Conservation (phyloP, 768 basidiomycete species). For the Dictyophora rubrovolvata region DNA sequence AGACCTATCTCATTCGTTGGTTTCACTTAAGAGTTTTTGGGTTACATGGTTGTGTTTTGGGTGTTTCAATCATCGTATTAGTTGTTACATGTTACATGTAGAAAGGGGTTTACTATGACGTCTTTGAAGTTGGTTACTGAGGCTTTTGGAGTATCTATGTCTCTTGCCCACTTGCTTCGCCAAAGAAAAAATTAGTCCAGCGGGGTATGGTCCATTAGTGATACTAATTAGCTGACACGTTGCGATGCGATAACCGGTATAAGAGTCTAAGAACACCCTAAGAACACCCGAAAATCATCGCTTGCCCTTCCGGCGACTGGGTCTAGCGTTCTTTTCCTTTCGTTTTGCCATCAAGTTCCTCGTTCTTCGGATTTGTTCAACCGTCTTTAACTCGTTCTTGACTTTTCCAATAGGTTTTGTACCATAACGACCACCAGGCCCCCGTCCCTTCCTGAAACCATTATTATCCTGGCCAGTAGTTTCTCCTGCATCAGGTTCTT, state of each 20-base stretch:
- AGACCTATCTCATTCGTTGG: not conserved
- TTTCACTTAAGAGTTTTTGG: not conserved
- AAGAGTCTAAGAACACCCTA: not conserved
- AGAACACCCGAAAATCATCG: constrained; percentile 26
- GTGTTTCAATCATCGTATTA: no score
- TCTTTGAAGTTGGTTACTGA: no score
- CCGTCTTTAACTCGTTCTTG: constrained; percentile 77
- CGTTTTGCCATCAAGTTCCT: constrained; percentile 56
- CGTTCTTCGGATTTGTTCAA: constrained; percentile 76
- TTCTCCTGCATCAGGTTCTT: constrained; percentile 43
- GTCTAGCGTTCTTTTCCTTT: constrained; percentile 74
- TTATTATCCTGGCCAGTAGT: constrained; percentile 27
- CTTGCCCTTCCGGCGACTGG: constrained; percentile 34
- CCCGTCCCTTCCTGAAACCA: constrained; percentile 25
- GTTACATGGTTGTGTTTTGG: not conserved
- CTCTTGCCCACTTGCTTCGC: no score
- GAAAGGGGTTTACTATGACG: no score
- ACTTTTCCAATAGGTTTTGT: constrained; percentile 54
- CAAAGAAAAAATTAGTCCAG: no score
- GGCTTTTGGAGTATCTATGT: no score
- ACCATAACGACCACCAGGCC: constrained; percentile 33
- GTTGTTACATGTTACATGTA: no score
- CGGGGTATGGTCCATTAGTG: not conserved
- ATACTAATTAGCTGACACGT: not conserved
- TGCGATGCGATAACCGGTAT: not conserved